Percentiles rank a stretch among this genome's conserved stretches.
phyloP scores from a whole-genome alignment of 1,284 basidiomycete species.

The Porogramme epimiltina region DNA sequence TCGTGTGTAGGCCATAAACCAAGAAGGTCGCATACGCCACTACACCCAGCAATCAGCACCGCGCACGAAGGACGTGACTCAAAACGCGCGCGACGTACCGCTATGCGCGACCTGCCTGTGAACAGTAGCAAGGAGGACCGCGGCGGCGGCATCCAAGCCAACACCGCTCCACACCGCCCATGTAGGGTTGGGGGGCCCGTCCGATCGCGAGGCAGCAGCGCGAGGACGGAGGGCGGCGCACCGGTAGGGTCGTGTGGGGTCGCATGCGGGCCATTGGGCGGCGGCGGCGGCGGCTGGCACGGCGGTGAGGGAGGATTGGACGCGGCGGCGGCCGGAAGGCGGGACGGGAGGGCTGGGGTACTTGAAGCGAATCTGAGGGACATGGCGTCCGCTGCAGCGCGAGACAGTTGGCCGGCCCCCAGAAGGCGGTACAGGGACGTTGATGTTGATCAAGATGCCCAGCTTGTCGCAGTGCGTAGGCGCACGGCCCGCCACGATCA shows the following conservation, averaged over 20 bases:
- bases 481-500: no score
- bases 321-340: neutral
- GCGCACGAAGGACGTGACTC: neutral
- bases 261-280: no score
- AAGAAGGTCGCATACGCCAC: constrained; percentile 13
- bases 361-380: no score
- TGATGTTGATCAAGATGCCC: constrained; percentile 25
- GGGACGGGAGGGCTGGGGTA: no score
- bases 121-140: neutral
- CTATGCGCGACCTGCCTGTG: constrained; percentile 5
- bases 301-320: no score
- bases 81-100: neutral
- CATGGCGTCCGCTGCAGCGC: neutral
- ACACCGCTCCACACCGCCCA: constrained; percentile 7
- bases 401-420: no score
- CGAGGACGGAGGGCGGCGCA: no score
- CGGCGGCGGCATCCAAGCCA: constrained; percentile 10
- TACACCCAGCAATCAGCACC: neutral
- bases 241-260: no score
- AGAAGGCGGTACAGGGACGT: constrained; percentile 23
- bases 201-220: no score
- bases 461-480: no score
- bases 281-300: no score
- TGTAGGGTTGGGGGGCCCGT: constrained; percentile 1
- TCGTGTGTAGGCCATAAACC: constrained; percentile 17